A percentile compares a stretch with the other conserved stretches of the same genome.
phyloP scores from a whole-genome alignment of 225 moss, liverwort and hornwort species.

The Rhytidiadelphus loreus region DNA sequence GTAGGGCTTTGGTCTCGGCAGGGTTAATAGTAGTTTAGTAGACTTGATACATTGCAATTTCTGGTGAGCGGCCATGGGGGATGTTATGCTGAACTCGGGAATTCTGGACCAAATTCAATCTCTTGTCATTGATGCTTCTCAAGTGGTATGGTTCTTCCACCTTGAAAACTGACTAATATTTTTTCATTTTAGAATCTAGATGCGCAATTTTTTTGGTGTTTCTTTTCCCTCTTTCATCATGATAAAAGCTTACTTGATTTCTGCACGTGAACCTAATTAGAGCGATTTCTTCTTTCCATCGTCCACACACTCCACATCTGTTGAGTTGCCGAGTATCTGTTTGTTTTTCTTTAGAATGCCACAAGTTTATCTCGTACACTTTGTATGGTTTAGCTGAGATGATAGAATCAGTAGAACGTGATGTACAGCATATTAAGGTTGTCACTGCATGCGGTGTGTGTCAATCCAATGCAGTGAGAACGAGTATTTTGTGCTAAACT shows the following conservation, averaged over 20 bases:
- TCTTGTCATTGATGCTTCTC: constrained; percentile 60
- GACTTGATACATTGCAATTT: not conserved
- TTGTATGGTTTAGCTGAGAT: not conserved
- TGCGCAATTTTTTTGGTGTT: not conserved
- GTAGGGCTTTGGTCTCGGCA: not conserved
- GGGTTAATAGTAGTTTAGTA: not conserved
- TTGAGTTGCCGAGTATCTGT: not conserved
- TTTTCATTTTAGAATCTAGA: not conserved
- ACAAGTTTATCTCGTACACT: not conserved
- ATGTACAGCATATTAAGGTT: not conserved
- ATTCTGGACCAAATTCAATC: constrained; percentile 50
- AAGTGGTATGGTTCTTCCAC: constrained; percentile 51
- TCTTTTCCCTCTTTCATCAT: not conserved
- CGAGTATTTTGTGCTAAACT: not conserved
- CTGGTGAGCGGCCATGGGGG: constrained; percentile 20
- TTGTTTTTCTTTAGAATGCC: not conserved
- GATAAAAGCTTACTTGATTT: not conserved
- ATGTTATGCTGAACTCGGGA: constrained; percentile 16
- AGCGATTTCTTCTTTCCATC: not conserved
- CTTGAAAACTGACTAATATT: not conserved
- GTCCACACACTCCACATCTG: not conserved
- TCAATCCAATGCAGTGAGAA: not conserved
- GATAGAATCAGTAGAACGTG: not conserved
- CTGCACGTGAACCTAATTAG: not conserved
- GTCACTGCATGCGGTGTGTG: not conserved